These are phyloP conservation scores for Xerocomus nothofagi DNA, from an alignment of 1,284 basidiomycete species.

Conservation along the genomic window DNA sequence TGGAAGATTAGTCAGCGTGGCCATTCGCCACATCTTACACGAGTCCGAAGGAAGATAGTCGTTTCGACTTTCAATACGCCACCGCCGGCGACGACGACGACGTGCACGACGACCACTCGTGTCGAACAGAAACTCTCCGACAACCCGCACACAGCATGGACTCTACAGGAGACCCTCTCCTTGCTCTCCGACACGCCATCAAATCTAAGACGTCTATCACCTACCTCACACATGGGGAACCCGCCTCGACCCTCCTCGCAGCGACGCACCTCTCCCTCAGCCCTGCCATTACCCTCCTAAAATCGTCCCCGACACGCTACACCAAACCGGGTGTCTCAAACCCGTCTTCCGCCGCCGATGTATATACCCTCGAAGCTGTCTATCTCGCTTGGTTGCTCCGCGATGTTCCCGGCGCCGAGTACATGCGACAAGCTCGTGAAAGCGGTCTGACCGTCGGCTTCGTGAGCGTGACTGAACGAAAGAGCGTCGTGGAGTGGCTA, in stretches of 20 bases:
- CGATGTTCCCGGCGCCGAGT: constrained; percentile 76
- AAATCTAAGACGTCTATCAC: constrained; percentile 50
- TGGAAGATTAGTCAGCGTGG: not conserved
- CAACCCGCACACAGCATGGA: constrained; percentile 9
- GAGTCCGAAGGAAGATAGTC: not conserved
- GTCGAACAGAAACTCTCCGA: not conserved
- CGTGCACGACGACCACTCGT: not conserved
- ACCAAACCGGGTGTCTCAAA: constrained; percentile 52
- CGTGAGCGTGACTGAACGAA: constrained; percentile 85
- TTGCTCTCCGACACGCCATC: not conserved
- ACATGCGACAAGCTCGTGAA: constrained; percentile 81
- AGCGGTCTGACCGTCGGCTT: constrained; percentile 71
- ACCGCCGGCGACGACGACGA: not conserved
- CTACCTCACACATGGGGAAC: constrained; percentile 49
- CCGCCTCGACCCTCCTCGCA: constrained; percentile 47
- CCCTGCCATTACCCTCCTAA: constrained; percentile 54
- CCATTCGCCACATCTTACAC: not conserved
- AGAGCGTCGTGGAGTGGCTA: constrained; percentile 81
- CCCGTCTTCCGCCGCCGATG: constrained; percentile 50
- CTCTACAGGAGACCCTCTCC: no score
- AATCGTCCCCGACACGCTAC: constrained; percentile 74
- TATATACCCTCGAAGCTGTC: constrained; percentile 78
- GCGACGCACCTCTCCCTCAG: constrained; percentile 71
- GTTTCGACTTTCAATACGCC: not conserved
- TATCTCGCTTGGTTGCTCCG: constrained; percentile 78